Evolutionary conservation across 2,329 filamentous ascomycete genomes (phyloP).

Genomic region (Diaporthe amygdali): DNA sequence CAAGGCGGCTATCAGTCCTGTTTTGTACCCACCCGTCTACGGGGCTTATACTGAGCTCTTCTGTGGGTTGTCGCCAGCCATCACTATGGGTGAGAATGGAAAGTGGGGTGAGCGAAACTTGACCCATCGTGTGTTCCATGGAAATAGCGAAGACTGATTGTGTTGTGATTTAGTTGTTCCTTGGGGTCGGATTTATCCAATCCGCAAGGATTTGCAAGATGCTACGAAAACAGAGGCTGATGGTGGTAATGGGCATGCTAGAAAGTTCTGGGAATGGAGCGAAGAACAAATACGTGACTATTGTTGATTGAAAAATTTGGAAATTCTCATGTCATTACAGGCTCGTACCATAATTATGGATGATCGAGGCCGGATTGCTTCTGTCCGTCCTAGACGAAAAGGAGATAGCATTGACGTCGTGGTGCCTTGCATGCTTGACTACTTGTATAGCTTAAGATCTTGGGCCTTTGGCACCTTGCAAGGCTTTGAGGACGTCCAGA

Average conservation of each 20-base stretch:
- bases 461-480: no score
- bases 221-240: constrained; percentile 38
- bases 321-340: background rate
- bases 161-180: constrained; percentile 37
- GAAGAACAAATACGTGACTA: constrained; percentile 39
- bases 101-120: constrained; percentile 27
- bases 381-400: no score
- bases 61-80: constrained; percentile 40
- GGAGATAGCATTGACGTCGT: no score
- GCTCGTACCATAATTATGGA: background rate
- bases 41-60: constrained; percentile 47
- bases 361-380: no score
- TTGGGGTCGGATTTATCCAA: constrained; percentile 42
- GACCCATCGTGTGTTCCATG: background rate
- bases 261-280: constrained; percentile 47
- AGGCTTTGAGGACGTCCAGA: no score
- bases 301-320: background rate
- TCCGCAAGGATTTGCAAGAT: constrained; percentile 35
- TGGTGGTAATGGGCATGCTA: constrained; percentile 41
- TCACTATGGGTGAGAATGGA: constrained; percentile 34
- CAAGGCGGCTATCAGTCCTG: background rate
- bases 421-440: no score
- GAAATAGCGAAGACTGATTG: background rate
- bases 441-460: no score
- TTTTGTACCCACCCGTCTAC: constrained; percentile 27